These are phyloP conservation scores for Dactylellina sp. DNA, from an alignment of 2,329 filamentous ascomycete genomes.

Conservation along the genomic window DNA sequence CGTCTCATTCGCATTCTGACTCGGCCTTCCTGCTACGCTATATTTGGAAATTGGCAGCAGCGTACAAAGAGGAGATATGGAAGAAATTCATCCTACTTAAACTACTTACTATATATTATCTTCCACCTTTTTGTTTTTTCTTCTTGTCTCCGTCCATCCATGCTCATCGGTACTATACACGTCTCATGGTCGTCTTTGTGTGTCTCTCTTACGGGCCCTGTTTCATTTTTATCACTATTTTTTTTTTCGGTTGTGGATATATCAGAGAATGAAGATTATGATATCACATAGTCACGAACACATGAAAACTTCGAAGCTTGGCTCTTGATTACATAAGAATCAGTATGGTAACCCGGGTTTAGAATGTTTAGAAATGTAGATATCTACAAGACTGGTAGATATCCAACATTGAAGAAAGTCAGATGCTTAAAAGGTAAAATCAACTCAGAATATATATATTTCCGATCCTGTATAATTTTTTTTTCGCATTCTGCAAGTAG, in stretches of 20 bases:
- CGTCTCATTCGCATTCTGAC: background rate
- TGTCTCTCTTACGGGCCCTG: background rate
- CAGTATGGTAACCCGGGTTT: too few species aligned
- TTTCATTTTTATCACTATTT: conserved; percentile 6
- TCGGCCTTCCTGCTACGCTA: background rate
- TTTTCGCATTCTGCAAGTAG: background rate
- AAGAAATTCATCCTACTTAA: background rate
- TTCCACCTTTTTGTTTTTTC: conserved; percentile 6
- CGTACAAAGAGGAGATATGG: conserved; percentile 1
- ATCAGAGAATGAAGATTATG: conserved; percentile 38
- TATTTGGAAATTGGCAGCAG: conserved; percentile 5
- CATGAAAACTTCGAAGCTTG: conserved; percentile 10
- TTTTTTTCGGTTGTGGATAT: conserved; percentile 49
- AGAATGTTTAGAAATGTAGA: too few species aligned
- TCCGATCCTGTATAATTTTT: conserved; percentile 10
- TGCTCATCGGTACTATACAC: conserved; percentile 30
- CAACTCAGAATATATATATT: too few species aligned
- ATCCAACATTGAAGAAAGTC: too few species aligned
- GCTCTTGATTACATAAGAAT: too few species aligned
- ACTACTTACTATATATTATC: conserved; percentile 23
- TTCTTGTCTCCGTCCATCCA: background rate
- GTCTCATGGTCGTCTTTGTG: conserved; percentile 39
- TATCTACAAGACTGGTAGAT: too few species aligned
- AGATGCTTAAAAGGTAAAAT: too few species aligned
- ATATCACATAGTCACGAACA: conserved; percentile 7